Percentiles rank a stretch among this genome's conserved stretches.
Conservation (phyloP, 2,329 filamentous ascomycete genomes). For the Bipolaris victoriae region DNA sequence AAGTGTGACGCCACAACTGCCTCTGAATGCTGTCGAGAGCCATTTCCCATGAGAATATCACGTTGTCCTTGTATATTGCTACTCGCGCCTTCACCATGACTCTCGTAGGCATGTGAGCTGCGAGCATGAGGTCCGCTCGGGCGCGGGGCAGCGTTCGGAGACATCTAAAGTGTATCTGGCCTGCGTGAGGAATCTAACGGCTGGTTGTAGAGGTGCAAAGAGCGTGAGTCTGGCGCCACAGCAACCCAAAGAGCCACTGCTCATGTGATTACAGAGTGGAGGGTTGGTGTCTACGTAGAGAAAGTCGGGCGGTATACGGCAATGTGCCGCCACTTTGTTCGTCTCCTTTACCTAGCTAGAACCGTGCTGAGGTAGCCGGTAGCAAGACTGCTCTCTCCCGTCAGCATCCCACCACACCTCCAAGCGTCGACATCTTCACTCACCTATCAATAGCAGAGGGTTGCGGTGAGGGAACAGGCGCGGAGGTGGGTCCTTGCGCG, state of each 20-base stretch:
- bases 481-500: slow-evolving; percentile 19
- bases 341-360: slow-evolving; percentile 1
- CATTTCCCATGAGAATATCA: slow-evolving; percentile 8
- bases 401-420: slow-evolving; percentile 3
- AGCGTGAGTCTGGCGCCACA: not conserved
- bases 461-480: slow-evolving; percentile 21
- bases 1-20: slow-evolving; percentile 39
- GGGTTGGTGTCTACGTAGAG: slow-evolving; percentile 13
- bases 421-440: slow-evolving; percentile 6
- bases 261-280: slow-evolving; percentile 10
- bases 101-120: slow-evolving; percentile 23
- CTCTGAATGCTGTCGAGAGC: slow-evolving; percentile 21
- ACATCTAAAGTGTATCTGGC: slow-evolving; percentile 10
- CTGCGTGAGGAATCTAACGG: slow-evolving; percentile 6
- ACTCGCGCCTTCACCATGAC: slow-evolving; percentile 19
- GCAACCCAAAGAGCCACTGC: not conserved
- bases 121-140: slow-evolving; percentile 21
- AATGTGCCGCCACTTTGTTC: slow-evolving; percentile 37
- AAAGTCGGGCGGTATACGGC: slow-evolving; percentile 31
- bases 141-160: slow-evolving; percentile 21
- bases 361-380: slow-evolving; percentile 14
- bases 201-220: slow-evolving; percentile 3
- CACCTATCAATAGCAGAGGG: slow-evolving; percentile 14
- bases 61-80: slow-evolving; percentile 13
- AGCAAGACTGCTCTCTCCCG: slow-evolving; percentile 1